phyloP scores from a whole-genome alignment of 2,329 filamentous ascomycete species.

The Alternaria alternata region DNA sequence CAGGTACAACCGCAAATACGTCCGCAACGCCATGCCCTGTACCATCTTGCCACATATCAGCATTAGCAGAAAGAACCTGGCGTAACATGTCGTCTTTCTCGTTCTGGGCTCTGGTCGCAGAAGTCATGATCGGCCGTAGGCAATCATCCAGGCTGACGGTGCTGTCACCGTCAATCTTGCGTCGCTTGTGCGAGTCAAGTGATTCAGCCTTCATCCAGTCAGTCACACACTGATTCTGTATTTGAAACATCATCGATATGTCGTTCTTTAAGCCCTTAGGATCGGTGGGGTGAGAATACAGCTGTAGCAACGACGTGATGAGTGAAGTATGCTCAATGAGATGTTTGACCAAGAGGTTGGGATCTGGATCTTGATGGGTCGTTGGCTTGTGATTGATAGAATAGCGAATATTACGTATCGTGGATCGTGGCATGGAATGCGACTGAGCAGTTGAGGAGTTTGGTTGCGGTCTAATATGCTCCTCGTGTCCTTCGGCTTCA shows the following conservation, averaged over 20 bases:
- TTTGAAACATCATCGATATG: slow-evolving; percentile 25
- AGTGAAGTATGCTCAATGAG: slow-evolving; percentile 27
- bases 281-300: slow-evolving; percentile 25
- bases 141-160: neutral
- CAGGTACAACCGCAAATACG: slow-evolving; percentile 13
- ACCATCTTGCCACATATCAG: slow-evolving; percentile 32
- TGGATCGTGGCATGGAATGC: neutral
- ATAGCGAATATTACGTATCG: neutral
- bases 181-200: slow-evolving; percentile 3
- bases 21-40: slow-evolving; percentile 26
- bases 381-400: slow-evolving; percentile 5
- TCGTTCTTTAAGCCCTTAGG: slow-evolving; percentile 26
- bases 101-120: neutral
- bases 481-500: slow-evolving; percentile 3
- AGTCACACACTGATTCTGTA: slow-evolving; percentile 23
- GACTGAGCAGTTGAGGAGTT: neutral
- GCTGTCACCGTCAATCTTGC: neutral
- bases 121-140: neutral
- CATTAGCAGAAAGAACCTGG: slow-evolving; percentile 20
- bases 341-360: slow-evolving; percentile 10
- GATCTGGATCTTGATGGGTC: slow-evolving; percentile 16
- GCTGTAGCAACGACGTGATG: slow-evolving; percentile 25
- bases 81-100: slow-evolving; percentile 22
- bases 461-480: neutral
- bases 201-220: slow-evolving; percentile 25